A percentile compares a stretch with the other conserved stretches of the same genome.
Conservation (phyloP, 768 basidiomycete species). For the Cystobasidium onofrii region DNA sequence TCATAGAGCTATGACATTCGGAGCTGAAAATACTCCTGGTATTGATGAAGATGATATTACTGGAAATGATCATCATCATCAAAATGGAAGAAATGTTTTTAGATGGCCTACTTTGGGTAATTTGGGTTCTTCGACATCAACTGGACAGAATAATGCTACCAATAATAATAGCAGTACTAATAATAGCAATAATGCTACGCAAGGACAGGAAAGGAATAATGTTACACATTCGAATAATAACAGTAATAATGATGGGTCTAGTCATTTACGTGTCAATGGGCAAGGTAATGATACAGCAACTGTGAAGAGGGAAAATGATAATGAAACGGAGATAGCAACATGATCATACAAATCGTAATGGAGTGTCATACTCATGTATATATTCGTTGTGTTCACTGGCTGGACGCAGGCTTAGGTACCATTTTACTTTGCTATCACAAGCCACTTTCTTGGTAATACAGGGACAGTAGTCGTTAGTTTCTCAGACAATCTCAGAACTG, state of each 20-base stretch:
- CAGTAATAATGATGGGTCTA: not conserved
- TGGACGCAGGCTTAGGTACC: no score
- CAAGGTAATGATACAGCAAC: not conserved
- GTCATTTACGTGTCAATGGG: not conserved
- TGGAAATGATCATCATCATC: not conserved
- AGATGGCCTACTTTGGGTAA: slow-evolving; percentile 8
- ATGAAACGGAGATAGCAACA: not conserved
- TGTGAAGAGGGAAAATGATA: not conserved
- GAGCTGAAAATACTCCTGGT: not conserved
- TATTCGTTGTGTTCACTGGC: no score
- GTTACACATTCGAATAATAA: not conserved
- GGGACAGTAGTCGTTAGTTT: not conserved
- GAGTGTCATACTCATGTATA: no score
- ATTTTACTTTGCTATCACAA: no score
- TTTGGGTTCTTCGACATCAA: not conserved
- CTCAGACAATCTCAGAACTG: no score
- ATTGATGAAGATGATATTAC: not conserved
- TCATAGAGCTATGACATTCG: slow-evolving; percentile 5
- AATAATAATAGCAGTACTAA: no score
- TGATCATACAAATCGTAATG: no score
- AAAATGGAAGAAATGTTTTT: not conserved
- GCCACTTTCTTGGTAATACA: no score
- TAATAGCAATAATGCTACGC: not conserved
- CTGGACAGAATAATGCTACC: not conserved
- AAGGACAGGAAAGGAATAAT: not conserved